Evolutionary conservation across 352 stramenopile species (phyloP), one percentile per base, ranked within the genome.

Genomic region (Pythium utonaiense): DNA sequence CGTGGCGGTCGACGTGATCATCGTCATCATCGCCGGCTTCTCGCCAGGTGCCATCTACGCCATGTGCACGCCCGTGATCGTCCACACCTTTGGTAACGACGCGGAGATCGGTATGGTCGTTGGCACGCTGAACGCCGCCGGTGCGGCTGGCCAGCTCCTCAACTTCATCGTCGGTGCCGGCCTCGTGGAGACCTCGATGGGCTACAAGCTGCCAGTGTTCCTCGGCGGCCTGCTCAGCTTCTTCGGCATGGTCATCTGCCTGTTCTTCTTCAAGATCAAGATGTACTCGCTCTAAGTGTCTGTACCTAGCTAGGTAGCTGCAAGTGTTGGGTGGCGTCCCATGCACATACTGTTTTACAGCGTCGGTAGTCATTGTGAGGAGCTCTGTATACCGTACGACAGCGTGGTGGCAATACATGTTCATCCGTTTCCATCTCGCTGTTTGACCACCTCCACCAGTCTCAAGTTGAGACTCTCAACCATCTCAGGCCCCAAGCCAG

Each of bases 11-110:
- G 69, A 71, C 54, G 60, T 81, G 12, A 58, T 73, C 27, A 49
- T 77, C 10, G 69, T 83, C n/a, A 66, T 68, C 0, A 60, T 83
- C 63, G 74, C 67, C 3, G 60, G 60, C 28, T 77, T 85, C 57
- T 76, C 78, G 1, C 72, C 81, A 40, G 47, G 78, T 8, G 86
- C 76, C 14, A 55, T 88, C 30, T 86, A 86, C 40, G 68, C 78
- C 6, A 69, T 90, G 53, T 71, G 88, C 30, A 78, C 88, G 12
- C 80, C 78, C 6, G 60, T 90, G 14, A 82, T 87, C 48, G 56
- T 88, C 13, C 73, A 88, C 38, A 67, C 85, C 21, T 82, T 87
- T 25, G 80, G 80, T 3, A 66, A 66, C 25, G 60, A 70, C 0
- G 57, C 73, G 9, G 66, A 81, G 6, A 69, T 88, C 10, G 41